Evolutionary conservation across 768 basidiomycete species (phyloP), one percentile per base, ranked within the genome.

Genomic region (Boletus vermiculosoides): DNA sequence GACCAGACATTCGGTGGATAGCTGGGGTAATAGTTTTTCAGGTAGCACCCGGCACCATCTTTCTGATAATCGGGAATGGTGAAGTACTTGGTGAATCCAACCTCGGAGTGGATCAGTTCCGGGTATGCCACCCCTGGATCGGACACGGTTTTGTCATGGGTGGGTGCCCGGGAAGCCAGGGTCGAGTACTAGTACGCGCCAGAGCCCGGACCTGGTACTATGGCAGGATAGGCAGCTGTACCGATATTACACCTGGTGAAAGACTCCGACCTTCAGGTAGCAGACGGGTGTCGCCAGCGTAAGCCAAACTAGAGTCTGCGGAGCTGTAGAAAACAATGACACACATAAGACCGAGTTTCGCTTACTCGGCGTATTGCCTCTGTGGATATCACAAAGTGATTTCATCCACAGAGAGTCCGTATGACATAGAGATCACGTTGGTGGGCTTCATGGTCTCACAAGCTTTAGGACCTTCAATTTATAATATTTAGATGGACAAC

Each of bases 101-200:
- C n/a, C n/a, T n/a, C n/a, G n/a, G n/a, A n/a, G n/a, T n/a, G n/a
- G n/a, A n/a, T n/a, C n/a, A n/a, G n/a, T n/a, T n/a, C n/a, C n/a
- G n/a, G n/a, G n/a, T n/a, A n/a, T n/a, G n/a, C n/a, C n/a, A n/a
- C n/a, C n/a, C n/a, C n/a, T n/a, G n/a, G n/a, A n/a, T n/a, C n/a
- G n/a, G n/a, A n/a, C n/a, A n/a, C n/a, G n/a, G n/a, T n/a, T n/a
- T n/a, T n/a, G n/a, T n/a, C n/a, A n/a, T n/a, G n/a, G n/a, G n/a
- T n/a, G n/a, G n/a, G n/a, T n/a, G n/a, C n/a, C n/a, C n/a, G n/a
- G n/a, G n/a, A n/a, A n/a, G n/a, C n/a, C n/a, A n/a, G n/a, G n/a
- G n/a, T n/a, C n/a, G n/a, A n/a, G 76, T 85, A 85, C 30, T 10
- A 9, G 30, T 16, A 56, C 20, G 6, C 20, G 12, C 12, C 20